Conservation (phyloP, 2,329 filamentous ascomycete genomes). For the Acarospora socialis region DNA sequence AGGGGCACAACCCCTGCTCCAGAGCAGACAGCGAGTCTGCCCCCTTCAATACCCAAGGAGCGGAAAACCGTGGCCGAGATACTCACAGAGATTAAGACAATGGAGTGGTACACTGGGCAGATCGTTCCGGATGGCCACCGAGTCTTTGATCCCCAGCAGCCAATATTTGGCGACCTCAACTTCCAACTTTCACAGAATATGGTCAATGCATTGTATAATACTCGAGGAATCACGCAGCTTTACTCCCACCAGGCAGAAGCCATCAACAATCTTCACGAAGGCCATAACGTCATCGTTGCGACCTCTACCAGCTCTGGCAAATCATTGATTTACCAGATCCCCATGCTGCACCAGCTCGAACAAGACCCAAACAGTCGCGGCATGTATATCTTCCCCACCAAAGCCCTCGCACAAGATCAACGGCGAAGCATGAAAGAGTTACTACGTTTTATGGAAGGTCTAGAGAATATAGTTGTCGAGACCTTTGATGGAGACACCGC, state of each 20-base stretch:
- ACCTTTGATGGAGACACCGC: conserved; percentile 94
- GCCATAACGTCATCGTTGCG: conserved; percentile 76
- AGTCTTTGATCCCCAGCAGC: conserved; percentile 72
- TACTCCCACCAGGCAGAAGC: conserved; percentile 90
- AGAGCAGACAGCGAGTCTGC: conserved; percentile 34
- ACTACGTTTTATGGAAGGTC: conserved; percentile 60
- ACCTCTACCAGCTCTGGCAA: conserved; percentile 96
- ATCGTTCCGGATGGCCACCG: conserved; percentile 88
- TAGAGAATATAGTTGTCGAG: conserved; percentile 67
- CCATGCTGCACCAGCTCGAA: conserved; percentile 77
- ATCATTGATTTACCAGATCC: conserved; percentile 93
- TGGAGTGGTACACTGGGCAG: conserved; percentile 81
- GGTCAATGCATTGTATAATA: conserved; percentile 94
- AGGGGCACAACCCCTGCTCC: conserved; percentile 27
- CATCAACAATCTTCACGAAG: conserved; percentile 72
- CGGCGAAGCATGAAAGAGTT: conserved; percentile 75
- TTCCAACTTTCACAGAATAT: conserved; percentile 80
- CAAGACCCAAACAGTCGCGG: conserved; percentile 61
- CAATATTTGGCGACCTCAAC: conserved; percentile 68
- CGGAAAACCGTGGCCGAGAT: conserved; percentile 73
- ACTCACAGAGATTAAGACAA: conserved; percentile 63
- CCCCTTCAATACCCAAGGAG: conserved; percentile 62
- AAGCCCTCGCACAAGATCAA: conserved; percentile 91
- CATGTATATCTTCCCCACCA: conserved; percentile 97
- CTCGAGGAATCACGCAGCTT: conserved; percentile 68